Base-by-base conservation (phyloP, 192 early-diverging fungal genomes). In the Coemansia sp. region DNA sequence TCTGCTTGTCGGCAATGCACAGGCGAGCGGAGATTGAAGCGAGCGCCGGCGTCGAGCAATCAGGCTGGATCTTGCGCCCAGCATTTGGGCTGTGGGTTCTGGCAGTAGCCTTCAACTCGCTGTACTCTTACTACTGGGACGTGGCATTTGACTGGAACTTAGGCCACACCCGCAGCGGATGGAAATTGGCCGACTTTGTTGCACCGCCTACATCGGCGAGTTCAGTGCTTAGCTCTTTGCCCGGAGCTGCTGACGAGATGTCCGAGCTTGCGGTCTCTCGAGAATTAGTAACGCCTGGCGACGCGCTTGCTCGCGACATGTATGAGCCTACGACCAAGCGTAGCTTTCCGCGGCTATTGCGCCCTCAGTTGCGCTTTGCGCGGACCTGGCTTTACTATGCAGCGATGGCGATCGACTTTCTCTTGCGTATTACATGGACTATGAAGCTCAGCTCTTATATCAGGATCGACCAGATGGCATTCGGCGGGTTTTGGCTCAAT, bases 41-140 rank as follows among this genome's bases (percentile, higher is more conserved):
- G 19, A 39, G 59, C 36, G 3, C 59, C 11, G 21, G 36, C 39
- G 66, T 70, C 31, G 66, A 72, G 63, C 72, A 74, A 19, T 63
- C 72, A 17, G 74, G 69, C 67, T 73, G 72, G 78, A 41, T 31
- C 15, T 41, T 72, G 64, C 68, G 37, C 1, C 38, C 64, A 17
- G 63, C 60, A 17, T 80, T 69, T 37, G 66, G 55, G 2, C 51
- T 90, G 53, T 92, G 89, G 89, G 63, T 90, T n/a, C 65, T 85
- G 17, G 81, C 87, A 25, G 90, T 92, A 1, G 82, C 90, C 27
- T 76, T 97, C 62, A 97, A 98, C 80, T 95, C 96, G 34, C 82
- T 95, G 15, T 98, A 92, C 78, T 95, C 93, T 5, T 89, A 95
- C 45, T 96, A 95, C 77, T 99, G 96, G 98, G 96, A 98, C 84